These are phyloP conservation scores for Fraxinus velutina DNA, from an alignment of 305 asterid genomes.

Conservation along the genomic window DNA sequence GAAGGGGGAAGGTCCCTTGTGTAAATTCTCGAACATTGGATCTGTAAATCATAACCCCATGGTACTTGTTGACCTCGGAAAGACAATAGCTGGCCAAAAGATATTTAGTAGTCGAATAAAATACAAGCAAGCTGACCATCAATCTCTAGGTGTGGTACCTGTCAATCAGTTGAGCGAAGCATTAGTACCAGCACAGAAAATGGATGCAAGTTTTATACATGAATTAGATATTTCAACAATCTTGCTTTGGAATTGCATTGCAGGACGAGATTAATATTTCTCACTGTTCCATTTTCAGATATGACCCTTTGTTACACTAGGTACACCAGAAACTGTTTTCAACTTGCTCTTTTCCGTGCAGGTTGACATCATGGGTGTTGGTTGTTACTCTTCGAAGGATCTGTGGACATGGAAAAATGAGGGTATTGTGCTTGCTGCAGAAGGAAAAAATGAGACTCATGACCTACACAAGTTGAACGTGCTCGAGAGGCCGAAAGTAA, in stretches of 20 bases:
- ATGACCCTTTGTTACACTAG: not conserved
- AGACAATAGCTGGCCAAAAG: not conserved
- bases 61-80: not conserved
- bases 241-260: not conserved
- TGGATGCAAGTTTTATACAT: not conserved
- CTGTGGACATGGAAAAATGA: conserved; percentile 92
- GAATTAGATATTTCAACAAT: not conserved
- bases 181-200: not conserved
- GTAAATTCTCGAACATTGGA: not conserved
- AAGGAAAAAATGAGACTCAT: conserved; percentile 60
- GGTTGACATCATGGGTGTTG: conserved; percentile 94
- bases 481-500: conserved; percentile 92
- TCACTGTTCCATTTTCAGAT: not conserved
- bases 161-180: not conserved
- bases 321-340: not conserved
- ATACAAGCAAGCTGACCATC: not conserved
- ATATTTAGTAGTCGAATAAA: not conserved
- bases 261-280: not conserved
- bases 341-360: conserved; percentile 29
- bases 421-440: conserved; percentile 84
- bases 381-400: conserved; percentile 93
- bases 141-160: not conserved
- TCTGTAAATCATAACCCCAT: not conserved
- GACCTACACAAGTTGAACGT: conserved; percentile 82
- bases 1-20: not conserved